A percentile compares a stretch with the other conserved stretches of the same genome.
phyloP scores from a whole-genome alignment of 257 asterid genomes.

The Forsythia suspensa region DNA sequence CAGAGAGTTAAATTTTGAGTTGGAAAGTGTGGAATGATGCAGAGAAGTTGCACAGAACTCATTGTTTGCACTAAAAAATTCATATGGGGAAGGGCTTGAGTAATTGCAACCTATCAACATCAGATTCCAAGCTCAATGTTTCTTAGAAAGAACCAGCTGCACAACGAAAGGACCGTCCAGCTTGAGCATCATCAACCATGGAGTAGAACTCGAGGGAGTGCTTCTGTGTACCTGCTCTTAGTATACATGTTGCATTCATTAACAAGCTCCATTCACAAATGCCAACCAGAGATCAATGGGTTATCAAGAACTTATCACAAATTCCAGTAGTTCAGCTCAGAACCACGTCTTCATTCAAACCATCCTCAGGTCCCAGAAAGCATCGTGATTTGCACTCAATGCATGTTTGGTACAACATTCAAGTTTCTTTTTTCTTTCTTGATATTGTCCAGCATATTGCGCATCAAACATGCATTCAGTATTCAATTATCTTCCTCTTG shows the following conservation, averaged over 20 bases:
- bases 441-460: neutral
- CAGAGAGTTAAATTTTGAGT: neutral
- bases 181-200: constrained; percentile 3
- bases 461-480: neutral
- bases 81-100: neutral
- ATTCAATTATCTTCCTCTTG: neutral
- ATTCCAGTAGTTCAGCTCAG: neutral
- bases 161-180: neutral
- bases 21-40: neutral
- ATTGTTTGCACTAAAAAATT: neutral
- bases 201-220: neutral
- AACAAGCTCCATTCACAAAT: constrained; percentile 4
- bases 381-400: neutral
- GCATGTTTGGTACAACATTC: neutral
- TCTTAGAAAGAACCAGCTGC: neutral
- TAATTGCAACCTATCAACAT: neutral
- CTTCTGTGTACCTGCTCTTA: constrained; percentile 9
- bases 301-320: constrained; percentile 6
- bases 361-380: neutral
- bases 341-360: constrained; percentile 6
- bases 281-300: neutral
- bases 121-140: constrained; percentile 3
- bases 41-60: neutral
- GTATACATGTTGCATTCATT: neutral
- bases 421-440: neutral